Percentiles rank a stretch among this genome's conserved stretches.
phyloP scores from a whole-genome alignment of 1,284 basidiomycete species.

The Ustilago trichophora region DNA sequence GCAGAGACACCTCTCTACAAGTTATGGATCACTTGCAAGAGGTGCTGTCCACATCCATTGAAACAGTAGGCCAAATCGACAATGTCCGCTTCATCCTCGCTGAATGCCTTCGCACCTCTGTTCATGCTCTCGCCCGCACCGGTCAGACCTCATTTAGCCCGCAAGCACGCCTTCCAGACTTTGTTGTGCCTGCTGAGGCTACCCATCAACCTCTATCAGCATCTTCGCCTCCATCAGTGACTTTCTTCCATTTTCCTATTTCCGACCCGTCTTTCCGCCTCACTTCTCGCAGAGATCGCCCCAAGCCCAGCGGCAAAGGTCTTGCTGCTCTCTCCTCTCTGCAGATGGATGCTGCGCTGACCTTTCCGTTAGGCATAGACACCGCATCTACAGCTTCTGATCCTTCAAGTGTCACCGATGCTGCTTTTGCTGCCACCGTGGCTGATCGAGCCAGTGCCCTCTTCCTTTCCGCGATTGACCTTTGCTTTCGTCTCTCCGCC shows the following conservation, averaged over 20 bases:
- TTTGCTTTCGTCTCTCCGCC: slow-evolving; percentile 23
- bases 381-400: background rate
- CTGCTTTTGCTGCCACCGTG: background rate
- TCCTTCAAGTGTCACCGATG: background rate
- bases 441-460: slow-evolving; percentile 20
- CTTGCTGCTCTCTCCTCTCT: slow-evolving; percentile 15
- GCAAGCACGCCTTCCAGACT: slow-evolving; percentile 25
- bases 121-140: slow-evolving; percentile 39
- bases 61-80: slow-evolving; percentile 33
- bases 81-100: slow-evolving; percentile 43
- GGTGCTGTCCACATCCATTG: slow-evolving; percentile 30
- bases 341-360: slow-evolving; percentile 13
- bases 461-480: slow-evolving; percentile 19
- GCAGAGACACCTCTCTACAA: slow-evolving; percentile 5
- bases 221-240: background rate
- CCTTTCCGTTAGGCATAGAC: slow-evolving; percentile 7
- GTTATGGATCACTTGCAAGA: slow-evolving; percentile 17
- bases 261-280: slow-evolving; percentile 22
- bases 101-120: slow-evolving; percentile 28
- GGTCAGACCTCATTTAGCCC: slow-evolving; percentile 33
- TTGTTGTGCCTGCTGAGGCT: slow-evolving; percentile 16
- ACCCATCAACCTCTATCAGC: background rate
- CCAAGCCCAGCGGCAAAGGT: slow-evolving; percentile 25
- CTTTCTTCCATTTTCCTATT: slow-evolving; percentile 16
- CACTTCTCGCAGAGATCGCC: slow-evolving; percentile 30